These are phyloP conservation scores for Harringtonia aguacate DNA, from an alignment of 2,329 filamentous ascomycete genomes.

Conservation along the genomic window DNA sequence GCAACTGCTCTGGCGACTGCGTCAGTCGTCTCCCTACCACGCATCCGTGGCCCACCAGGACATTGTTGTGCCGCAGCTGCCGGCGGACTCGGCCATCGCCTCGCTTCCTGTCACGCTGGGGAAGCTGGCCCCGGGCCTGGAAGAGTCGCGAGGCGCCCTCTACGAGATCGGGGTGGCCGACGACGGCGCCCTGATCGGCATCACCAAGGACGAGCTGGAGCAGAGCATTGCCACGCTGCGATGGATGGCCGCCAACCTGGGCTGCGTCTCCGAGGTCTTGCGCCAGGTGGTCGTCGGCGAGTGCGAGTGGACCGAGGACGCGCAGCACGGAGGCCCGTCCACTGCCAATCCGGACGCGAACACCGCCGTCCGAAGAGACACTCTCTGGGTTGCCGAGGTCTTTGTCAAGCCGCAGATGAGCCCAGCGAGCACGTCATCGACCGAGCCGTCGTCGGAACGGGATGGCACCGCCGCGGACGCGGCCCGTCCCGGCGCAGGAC, in stretches of 20 bases:
- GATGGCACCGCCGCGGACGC: background rate
- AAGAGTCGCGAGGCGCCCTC: constrained; percentile 84
- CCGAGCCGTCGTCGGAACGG: constrained; percentile 2
- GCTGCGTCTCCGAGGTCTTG: constrained; percentile 72
- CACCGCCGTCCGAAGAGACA: constrained; percentile 27
- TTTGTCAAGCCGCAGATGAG: constrained; percentile 65
- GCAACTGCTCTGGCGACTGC: constrained; percentile 85
- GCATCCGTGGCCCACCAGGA: constrained; percentile 61
- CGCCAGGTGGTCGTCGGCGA: constrained; percentile 77
- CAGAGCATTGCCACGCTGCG: constrained; percentile 79
- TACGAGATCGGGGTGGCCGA: constrained; percentile 97
- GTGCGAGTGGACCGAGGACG: constrained; percentile 58
- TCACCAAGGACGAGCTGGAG: constrained; percentile 83
- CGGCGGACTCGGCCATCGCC: constrained; percentile 46
- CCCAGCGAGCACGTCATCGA: constrained; percentile 14
- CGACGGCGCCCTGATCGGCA: constrained; percentile 79
- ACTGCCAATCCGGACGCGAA: constrained; percentile 13
- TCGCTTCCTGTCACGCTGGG: constrained; percentile 35
- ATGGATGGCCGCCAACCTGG: constrained; percentile 86
- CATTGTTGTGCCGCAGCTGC: constrained; percentile 58
- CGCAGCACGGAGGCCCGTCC: no score
- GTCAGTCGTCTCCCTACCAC: constrained; percentile 90
- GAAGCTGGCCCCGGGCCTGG: constrained; percentile 65
- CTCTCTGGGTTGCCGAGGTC: constrained; percentile 82
- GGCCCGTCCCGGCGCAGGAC: constrained; percentile 10